Percentiles rank a stretch among this genome's conserved stretches.
phyloP scores from a whole-genome alignment of 345 rosid genomes.

The Populus ilicifolia region DNA sequence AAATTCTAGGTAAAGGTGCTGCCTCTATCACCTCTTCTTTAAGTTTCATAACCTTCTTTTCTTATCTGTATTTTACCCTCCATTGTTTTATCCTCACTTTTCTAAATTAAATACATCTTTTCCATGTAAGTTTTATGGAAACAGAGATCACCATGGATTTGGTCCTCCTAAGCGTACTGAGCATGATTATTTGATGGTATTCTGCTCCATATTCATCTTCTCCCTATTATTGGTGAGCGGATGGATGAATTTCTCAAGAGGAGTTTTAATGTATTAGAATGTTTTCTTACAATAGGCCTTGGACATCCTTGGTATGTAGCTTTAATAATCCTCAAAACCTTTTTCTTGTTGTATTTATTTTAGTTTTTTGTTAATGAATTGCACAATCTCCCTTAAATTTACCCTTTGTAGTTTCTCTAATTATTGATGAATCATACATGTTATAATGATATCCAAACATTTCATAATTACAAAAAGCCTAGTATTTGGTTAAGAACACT shows the following conservation, averaged over 20 bases:
- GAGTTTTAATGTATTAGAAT: background rate
- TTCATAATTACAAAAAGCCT: background rate
- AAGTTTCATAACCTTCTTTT: background rate
- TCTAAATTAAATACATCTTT: background rate
- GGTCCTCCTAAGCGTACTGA: background rate
- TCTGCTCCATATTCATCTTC: background rate
- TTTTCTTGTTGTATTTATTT: too few species aligned
- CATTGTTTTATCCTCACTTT: background rate
- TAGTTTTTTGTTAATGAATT: background rate
- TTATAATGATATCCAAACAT: background rate
- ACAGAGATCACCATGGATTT: background rate
- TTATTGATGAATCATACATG: background rate
- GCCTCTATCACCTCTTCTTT: background rate
- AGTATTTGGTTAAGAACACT: background rate
- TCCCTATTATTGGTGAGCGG: background rate
- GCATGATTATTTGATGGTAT: background rate
- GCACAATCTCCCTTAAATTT: background rate
- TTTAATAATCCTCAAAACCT: background rate
- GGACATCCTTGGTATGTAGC: background rate
- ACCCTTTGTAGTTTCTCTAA: background rate
- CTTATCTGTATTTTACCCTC: background rate
- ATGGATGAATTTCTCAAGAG: background rate
- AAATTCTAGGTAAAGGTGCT: background rate
- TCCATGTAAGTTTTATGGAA: too few species aligned
- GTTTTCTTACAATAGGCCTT: background rate